Percentiles rank a stretch among this genome's conserved stretches.
Conservation (phyloP, 148 eudicot genomes). For the Oxyria digyna region DNA sequence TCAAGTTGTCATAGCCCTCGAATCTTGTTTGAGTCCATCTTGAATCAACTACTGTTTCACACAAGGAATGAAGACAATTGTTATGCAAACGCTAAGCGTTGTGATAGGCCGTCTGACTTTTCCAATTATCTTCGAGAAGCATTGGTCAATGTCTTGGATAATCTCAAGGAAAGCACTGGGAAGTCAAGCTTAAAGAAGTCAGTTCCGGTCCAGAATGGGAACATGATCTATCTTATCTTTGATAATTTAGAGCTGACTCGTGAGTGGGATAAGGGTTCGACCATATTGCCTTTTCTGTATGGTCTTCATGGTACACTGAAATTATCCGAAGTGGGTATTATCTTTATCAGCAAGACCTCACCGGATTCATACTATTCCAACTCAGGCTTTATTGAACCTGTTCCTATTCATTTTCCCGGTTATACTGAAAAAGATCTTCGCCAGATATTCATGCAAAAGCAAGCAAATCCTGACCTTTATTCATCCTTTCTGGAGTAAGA, state of each 20-base stretch:
- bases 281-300: constrained; percentile 58
- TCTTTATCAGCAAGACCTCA: constrained; percentile 66
- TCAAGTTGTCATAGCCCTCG: constrained; percentile 67
- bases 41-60: constrained; percentile 74
- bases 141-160: constrained; percentile 34
- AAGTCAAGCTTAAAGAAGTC: constrained; percentile 32
- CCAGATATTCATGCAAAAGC: constrained; percentile 52
- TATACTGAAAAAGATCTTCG: constrained; percentile 75
- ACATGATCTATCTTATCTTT: constrained; percentile 67
- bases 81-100: constrained; percentile 64
- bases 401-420: constrained; percentile 66
- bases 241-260: constrained; percentile 72
- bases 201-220: constrained; percentile 30
- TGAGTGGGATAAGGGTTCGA: constrained; percentile 77
- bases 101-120: constrained; percentile 83
- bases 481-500: constrained; percentile 89
- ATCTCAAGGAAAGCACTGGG: constrained; percentile 31
- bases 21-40: constrained; percentile 68
- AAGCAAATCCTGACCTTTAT: constrained; percentile 46
- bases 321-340: constrained; percentile 65
- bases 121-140: constrained; percentile 55
- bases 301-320: constrained; percentile 53
- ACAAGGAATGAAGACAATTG: constrained; percentile 42
- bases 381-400: constrained; percentile 66
- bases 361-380: constrained; percentile 70